A percentile compares a stretch with the other conserved stretches of the same genome.
Conservation (phyloP, 768 basidiomycete species). For the Dioszegia crocea region DNA sequence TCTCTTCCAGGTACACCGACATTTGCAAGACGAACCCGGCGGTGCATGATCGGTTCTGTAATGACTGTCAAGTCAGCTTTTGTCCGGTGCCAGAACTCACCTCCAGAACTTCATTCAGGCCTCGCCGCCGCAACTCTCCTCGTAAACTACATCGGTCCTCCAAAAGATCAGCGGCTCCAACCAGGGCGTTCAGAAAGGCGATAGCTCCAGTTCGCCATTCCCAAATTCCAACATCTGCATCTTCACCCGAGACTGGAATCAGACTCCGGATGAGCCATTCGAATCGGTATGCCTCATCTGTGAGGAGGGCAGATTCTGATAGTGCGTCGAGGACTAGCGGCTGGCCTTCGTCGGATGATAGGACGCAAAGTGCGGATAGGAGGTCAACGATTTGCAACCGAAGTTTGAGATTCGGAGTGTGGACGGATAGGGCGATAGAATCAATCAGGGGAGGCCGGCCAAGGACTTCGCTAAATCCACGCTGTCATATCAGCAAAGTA, state of each 20-base stretch:
- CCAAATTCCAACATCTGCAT: constrained; percentile 59
- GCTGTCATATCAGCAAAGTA: constrained; percentile 51
- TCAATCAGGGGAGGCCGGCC: constrained; percentile 63
- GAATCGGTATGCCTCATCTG: constrained; percentile 73
- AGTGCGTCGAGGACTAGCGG: constrained; percentile 69
- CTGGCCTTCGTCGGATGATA: constrained; percentile 68
- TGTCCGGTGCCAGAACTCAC: constrained; percentile 55
- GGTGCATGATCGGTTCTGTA: constrained; percentile 71
- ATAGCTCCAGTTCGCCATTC: constrained; percentile 72
- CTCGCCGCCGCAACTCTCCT: constrained; percentile 76
- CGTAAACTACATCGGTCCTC: constrained; percentile 74
- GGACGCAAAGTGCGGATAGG: constrained; percentile 75
- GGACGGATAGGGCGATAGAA: constrained; percentile 68
- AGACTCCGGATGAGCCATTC: constrained; percentile 67
- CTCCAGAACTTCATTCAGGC: constrained; percentile 75
- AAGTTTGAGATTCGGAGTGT: constrained; percentile 63
- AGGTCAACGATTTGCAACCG: constrained; percentile 69
- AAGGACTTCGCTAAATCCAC: constrained; percentile 68
- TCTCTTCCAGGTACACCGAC: constrained; percentile 77
- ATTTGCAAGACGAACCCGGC: constrained; percentile 74
- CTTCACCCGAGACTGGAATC: constrained; percentile 1
- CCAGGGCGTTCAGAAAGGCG: constrained; percentile 73
- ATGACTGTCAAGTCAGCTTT: constrained; percentile 54
- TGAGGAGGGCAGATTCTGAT: constrained; percentile 71
- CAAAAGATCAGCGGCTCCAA: constrained; percentile 67